These are phyloP conservation scores for Collariella sp. DNA, from an alignment of 495 filamentous ascomycete genomes.

Conservation along the genomic window DNA sequence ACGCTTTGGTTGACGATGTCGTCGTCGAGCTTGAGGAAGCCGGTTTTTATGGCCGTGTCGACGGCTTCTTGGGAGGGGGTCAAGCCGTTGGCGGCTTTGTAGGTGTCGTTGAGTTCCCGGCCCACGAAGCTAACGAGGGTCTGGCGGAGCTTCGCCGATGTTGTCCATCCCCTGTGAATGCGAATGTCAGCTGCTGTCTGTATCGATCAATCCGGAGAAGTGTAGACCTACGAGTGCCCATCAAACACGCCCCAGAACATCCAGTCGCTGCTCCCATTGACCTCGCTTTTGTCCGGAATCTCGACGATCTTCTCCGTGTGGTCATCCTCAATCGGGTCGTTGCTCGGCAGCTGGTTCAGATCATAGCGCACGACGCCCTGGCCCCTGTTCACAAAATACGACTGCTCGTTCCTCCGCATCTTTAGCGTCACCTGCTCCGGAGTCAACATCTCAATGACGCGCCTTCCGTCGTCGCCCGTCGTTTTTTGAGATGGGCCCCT, in stretches of 20 bases:
- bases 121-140: constrained; percentile 86
- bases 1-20: constrained; percentile 90
- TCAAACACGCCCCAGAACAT: constrained; percentile 99
- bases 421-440: constrained; percentile 90
- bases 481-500: constrained; percentile 79
- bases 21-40: constrained; percentile 79
- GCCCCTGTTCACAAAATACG: constrained; percentile 81
- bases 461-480: constrained; percentile 67
- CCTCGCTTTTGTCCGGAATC: constrained; percentile 48
- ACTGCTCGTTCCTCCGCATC: constrained; percentile 80
- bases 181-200: constrained; percentile 16
- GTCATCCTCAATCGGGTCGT: constrained; percentile 97
- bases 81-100: constrained; percentile 60
- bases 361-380: constrained; percentile 92
- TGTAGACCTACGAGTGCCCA: constrained; percentile 68
- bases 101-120: constrained; percentile 86
- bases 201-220: background rate
- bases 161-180: constrained; percentile 80
- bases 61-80: constrained; percentile 66
- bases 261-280: constrained; percentile 67
- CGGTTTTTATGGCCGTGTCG: constrained; percentile 85
- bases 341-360: constrained; percentile 87
- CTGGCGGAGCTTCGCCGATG: constrained; percentile 90
- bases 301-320: constrained; percentile 96
- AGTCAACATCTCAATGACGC: constrained; percentile 88